Evolutionary conservation across 805 yeast genomes (phyloP).

Genomic region (Saturnispora besseyi): DNA sequence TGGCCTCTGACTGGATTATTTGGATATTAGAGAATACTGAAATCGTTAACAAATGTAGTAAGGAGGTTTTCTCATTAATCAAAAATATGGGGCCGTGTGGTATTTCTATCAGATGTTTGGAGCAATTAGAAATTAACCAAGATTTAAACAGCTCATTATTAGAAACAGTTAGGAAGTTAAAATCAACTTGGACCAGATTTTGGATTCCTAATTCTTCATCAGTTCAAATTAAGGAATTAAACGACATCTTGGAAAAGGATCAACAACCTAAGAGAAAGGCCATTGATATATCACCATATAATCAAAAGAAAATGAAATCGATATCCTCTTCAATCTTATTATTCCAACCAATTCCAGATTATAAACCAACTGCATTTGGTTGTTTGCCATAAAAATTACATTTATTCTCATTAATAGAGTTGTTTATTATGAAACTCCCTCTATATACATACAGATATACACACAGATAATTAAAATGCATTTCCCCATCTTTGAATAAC

Average conservation of each 20-base stretch:
- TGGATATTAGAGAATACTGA: constrained; percentile 10
- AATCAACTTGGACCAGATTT: constrained; percentile 18
- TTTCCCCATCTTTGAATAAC: constrained; percentile 9
- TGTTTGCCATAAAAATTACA: constrained; percentile 9
- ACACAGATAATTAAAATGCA: constrained; percentile 1
- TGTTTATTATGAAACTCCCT: neutral
- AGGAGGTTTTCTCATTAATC: neutral
- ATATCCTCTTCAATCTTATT: constrained; percentile 9
- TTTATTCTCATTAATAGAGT: neutral
- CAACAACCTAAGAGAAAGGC: neutral
- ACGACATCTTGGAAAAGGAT: neutral
- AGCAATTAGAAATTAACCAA: neutral
- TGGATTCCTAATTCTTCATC: constrained; percentile 13
- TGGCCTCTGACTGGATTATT: constrained; percentile 8
- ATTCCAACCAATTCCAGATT: constrained; percentile 30
- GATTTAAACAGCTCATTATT: neutral
- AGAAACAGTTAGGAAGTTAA: constrained; percentile 14
- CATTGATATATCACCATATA: neutral
- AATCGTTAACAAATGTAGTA: constrained; percentile 12
- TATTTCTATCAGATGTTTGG: constrained; percentile 1
- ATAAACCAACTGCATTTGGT: constrained; percentile 54
- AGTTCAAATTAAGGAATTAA: constrained; percentile 5
- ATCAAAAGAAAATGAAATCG: constrained; percentile 3
- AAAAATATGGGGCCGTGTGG: constrained; percentile 4
- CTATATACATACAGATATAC: neutral